These are phyloP conservation scores for Ogataea ganodermae DNA, from an alignment of 805 yeast species.

Conservation along the genomic window DNA sequence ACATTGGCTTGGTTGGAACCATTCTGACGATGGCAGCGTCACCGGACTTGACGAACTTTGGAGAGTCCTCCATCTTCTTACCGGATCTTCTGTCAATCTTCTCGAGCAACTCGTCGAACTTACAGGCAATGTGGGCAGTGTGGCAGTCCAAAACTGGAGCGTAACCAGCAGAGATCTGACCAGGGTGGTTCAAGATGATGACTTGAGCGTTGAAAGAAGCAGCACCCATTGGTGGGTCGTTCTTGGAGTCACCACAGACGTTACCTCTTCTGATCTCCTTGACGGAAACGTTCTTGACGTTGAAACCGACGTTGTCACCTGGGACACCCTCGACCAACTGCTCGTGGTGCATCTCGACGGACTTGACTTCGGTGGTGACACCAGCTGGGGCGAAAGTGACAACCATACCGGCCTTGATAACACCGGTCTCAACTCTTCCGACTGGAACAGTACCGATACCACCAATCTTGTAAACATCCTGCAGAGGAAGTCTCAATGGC, in stretches of 20 bases:
- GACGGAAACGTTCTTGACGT: conserved; percentile 87
- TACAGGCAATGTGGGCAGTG: conserved; percentile 2
- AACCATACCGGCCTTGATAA: conserved; percentile 88
- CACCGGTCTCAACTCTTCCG: conserved; percentile 94
- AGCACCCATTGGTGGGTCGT: conserved; percentile 82
- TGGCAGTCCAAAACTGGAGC: conserved; percentile 1
- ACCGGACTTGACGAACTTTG: conserved; percentile 94
- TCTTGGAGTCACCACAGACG: conserved; percentile 88
- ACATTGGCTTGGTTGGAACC: conserved; percentile 88
- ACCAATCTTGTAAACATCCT: conserved; percentile 92
- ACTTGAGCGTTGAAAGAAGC: conserved; percentile 50
- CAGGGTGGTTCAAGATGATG: not conserved
- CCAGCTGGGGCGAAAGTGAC: conserved; percentile 89
- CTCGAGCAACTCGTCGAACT: conserved; percentile 16
- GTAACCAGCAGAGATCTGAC: not conserved
- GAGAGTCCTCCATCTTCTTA: conserved; percentile 84
- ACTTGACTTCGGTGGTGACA: conserved; percentile 87
- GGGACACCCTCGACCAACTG: conserved; percentile 77
- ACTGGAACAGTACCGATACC: conserved; percentile 91
- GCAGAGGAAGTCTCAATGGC: conserved; percentile 87
- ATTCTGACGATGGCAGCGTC: conserved; percentile 93
- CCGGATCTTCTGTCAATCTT: conserved; percentile 65
- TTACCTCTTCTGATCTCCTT: conserved; percentile 92
- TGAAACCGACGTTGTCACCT: conserved; percentile 91
- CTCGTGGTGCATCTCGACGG: conserved; percentile 88